A percentile compares a stretch with the other conserved stretches of the same genome.
These are phyloP conservation scores for Asterochloris sp. DNA, from an alignment of 139 green algal species.

Conservation along the genomic window DNA sequence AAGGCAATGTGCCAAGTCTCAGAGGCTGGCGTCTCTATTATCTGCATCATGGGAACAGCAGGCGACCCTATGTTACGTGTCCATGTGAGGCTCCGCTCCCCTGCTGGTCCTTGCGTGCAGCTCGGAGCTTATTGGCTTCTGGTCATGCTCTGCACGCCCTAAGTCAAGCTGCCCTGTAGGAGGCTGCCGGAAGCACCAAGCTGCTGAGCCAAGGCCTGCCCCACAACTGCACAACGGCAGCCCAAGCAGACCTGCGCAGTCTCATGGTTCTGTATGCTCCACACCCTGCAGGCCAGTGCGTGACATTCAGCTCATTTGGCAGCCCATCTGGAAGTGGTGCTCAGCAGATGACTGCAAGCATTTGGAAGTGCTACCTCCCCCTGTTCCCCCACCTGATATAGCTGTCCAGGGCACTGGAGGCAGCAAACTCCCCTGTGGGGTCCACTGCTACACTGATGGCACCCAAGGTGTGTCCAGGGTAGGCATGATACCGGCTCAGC, in stretches of 20 bases:
- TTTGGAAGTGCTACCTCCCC: slow-evolving; percentile 16
- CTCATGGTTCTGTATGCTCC: neutral
- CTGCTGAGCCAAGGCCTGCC: too few species aligned
- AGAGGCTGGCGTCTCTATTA: slow-evolving; percentile 74
- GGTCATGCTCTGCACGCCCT: too few species aligned
- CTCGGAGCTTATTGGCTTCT: too few species aligned
- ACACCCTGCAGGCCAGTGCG: neutral
- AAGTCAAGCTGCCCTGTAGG: too few species aligned
- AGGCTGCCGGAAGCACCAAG: too few species aligned
- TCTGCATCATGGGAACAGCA: slow-evolving; percentile 26
- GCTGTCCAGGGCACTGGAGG: slow-evolving; percentile 76
- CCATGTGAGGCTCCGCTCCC: too few species aligned
- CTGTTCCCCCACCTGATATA: slow-evolving; percentile 70
- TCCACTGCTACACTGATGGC: slow-evolving; percentile 75
- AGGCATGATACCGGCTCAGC: slow-evolving; percentile 46
- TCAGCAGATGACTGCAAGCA: too few species aligned
- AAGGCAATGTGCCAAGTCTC: slow-evolving; percentile 85
- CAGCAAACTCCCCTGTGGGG: slow-evolving; percentile 59
- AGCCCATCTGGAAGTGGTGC: too few species aligned
- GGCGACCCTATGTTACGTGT: too few species aligned
- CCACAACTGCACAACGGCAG: too few species aligned
- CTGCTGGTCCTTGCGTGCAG: too few species aligned
- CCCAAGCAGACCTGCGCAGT: neutral
- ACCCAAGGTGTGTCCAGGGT: slow-evolving; percentile 74
- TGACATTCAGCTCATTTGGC: too few species aligned